These are phyloP conservation scores for Tranzscheliella williamsii DNA, from an alignment of 1,284 basidiomycete species.

Conservation along the genomic window DNA sequence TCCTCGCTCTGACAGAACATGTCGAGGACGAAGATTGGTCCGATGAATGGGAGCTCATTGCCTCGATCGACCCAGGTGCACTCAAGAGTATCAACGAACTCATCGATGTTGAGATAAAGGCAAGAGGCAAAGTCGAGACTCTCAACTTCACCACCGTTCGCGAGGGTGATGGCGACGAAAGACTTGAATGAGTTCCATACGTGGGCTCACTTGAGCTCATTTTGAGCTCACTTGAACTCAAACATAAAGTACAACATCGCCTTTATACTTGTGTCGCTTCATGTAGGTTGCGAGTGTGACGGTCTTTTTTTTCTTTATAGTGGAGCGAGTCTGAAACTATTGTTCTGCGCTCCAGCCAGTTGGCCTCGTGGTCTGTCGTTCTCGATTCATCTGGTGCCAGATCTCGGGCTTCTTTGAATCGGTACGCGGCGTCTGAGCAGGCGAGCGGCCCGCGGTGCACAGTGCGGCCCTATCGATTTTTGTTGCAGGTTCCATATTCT, in stretches of 20 bases:
- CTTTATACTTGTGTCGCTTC: too few relatives aligned
- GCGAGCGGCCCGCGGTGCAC: too few relatives aligned
- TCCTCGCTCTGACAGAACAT: conserved; percentile 75
- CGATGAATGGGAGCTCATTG: conserved; percentile 77
- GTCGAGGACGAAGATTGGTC: conserved; percentile 80
- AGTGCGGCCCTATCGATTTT: too few relatives aligned
- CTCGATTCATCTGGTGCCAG: too few relatives aligned
- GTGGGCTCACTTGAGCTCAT: too few relatives aligned
- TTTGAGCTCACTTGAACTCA: too few relatives aligned
- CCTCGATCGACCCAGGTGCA: conserved; percentile 88
- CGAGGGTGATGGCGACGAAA: conserved; percentile 52
- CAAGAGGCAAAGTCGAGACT: conserved; percentile 72
- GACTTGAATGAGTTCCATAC: conserved; percentile 23
- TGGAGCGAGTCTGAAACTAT: not conserved
- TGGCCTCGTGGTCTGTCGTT: too few relatives aligned
- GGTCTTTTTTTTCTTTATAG: conserved; percentile 1
- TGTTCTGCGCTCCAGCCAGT: too few relatives aligned
- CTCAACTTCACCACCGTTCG: conserved; percentile 58
- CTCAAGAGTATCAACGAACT: conserved; percentile 88
- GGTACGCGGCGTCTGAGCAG: too few relatives aligned
- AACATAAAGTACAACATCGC: too few relatives aligned
- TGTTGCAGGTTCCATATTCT: too few relatives aligned
- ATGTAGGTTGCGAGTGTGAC: not conserved
- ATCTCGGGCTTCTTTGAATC: too few relatives aligned
- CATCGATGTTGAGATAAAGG: conserved; percentile 78